A percentile compares a stretch with the other conserved stretches of the same genome.
These are phyloP conservation scores for Schizosaccharomyces cryophilus DNA, from an alignment of 805 yeast genomes.

Conservation along the genomic window DNA sequence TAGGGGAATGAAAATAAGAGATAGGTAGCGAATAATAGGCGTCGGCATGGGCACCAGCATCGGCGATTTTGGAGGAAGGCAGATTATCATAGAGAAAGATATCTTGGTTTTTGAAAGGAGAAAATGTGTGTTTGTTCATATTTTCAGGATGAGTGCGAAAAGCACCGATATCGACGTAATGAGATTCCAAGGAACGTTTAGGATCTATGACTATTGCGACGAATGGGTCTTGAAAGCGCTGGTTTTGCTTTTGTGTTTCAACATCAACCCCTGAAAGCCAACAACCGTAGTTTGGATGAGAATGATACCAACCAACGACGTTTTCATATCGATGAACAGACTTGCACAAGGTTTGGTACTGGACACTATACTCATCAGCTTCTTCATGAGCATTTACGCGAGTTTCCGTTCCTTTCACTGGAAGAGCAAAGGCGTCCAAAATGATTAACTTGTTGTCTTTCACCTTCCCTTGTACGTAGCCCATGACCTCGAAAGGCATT, in stretches of 20 bases:
- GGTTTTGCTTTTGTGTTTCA: conserved; percentile 64
- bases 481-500: conserved; percentile 81
- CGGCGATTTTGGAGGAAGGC: conserved; percentile 21
- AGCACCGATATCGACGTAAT: conserved; percentile 64
- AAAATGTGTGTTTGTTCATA: conserved; percentile 3
- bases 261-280: conserved; percentile 90
- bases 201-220: conserved; percentile 73
- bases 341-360: conserved; percentile 36
- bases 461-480: conserved; percentile 67
- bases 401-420: conserved; percentile 78
- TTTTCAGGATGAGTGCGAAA: conserved; percentile 43
- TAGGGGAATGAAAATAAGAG: conserved; percentile 28
- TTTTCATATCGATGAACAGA: conserved; percentile 31
- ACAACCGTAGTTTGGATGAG: conserved; percentile 93
- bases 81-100: conserved; percentile 3
- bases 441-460: conserved; percentile 33
- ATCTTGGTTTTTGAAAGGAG: background rate
- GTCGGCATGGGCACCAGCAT: conserved; percentile 47
- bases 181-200: conserved; percentile 33
- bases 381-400: conserved; percentile 84
- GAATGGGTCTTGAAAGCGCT: conserved; percentile 75
- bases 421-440: conserved; percentile 61
- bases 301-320: conserved; percentile 91
- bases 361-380: conserved; percentile 87
- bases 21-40: conserved; percentile 44